Conservation (phyloP, 2,329 filamentous ascomycete genomes). For the Diaporthe vaccinii region DNA sequence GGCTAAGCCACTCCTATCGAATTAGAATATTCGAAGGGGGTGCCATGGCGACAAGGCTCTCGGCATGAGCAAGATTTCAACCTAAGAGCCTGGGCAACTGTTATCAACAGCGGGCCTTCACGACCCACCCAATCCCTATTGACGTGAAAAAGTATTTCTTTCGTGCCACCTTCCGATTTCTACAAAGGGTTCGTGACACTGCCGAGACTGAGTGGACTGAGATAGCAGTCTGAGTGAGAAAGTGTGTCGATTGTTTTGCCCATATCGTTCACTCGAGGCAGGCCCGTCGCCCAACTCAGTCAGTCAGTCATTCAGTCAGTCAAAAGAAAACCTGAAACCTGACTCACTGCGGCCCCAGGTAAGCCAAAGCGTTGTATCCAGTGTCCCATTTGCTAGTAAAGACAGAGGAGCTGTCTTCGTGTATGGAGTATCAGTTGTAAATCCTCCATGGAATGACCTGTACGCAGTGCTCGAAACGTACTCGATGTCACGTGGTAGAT, state of each 20-base stretch:
- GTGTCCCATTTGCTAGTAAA: no score
- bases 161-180: background rate
- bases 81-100: slow-evolving; percentile 8
- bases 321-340: no score
- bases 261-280: background rate
- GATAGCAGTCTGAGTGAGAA: background rate
- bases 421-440: no score
- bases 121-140: background rate
- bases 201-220: background rate
- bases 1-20: slow-evolving; percentile 1
- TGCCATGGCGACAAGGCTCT: slow-evolving; percentile 31
- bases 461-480: no score
- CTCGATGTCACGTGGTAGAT: no score
- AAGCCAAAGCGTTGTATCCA: no score
- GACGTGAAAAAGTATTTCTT: background rate
- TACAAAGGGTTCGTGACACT: background rate
- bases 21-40: slow-evolving; percentile 2
- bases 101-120: background rate
- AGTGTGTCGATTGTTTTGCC: background rate
- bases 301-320: no score
- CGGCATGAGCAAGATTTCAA: slow-evolving; percentile 19
- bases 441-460: no score
- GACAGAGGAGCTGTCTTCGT: no score
- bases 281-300: no score
- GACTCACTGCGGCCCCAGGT: no score